Evolutionary conservation across 2,329 filamentous ascomycete genomes (phyloP), one percentile per base, ranked within the genome.

Genomic region (Pseudogymnoascus sp.): DNA sequence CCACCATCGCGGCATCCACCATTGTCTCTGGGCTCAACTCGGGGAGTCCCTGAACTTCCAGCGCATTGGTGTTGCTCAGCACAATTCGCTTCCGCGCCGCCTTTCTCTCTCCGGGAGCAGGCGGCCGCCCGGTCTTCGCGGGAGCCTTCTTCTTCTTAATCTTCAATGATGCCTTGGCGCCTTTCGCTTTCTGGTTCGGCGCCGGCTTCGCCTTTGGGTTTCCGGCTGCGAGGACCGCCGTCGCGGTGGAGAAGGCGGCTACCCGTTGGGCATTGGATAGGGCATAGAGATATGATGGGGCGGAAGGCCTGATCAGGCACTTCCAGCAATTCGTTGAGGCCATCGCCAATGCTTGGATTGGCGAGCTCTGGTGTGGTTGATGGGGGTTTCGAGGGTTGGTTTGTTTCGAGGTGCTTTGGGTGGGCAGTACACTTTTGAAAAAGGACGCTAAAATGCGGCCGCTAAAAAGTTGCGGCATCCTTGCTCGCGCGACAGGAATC

Each of bases 1-100:
- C 90, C 8, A 80, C 75, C 57, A 82, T 80, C 33, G 77, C 76
- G 28, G 75, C 73, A 59, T 80, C 75, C 15, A 79, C 72, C 74
- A 86, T 75, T 41, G 79, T 81, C 63, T 80, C 76, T 8, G 74
- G 70, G 10, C 74, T 78, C 59, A 95, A 70, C 56, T 86, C 80
- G 62, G 79, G 74, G 66, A 95, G 77, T 9, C 83, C 88, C 21
- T 77, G 71, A 6, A 97, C 87, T 62, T 86, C 83, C 35, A 96
- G 77, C 57, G 94, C 94, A 75, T 96, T 97, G 73, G 89, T 88
- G 76, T 97, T 99, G 78, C 88, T 92, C 62, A 99, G 83, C 62
- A 95, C 85, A 68, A 99, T 89, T 66, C 89, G 85, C 77, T 95
- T 96, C 65, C 91, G 85, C 71, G 89, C 79, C 26, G 89, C 89